Conservation (phyloP, 2,329 filamentous ascomycete genomes). For the Fulvia fulva region DNA sequence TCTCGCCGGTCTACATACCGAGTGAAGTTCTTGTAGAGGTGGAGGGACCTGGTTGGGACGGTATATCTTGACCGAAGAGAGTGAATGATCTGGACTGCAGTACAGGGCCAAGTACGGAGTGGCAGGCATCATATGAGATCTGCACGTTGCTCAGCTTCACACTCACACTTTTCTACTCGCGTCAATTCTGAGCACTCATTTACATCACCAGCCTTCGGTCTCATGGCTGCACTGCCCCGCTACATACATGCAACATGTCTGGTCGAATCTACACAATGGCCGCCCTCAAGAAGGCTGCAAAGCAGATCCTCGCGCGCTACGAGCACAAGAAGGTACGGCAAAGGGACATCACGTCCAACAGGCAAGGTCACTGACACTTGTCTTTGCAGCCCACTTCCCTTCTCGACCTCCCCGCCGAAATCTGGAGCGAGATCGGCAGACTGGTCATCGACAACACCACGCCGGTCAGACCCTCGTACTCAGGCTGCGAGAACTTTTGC, state of each 20-base stretch:
- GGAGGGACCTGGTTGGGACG: no score
- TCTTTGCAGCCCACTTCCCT: neutral
- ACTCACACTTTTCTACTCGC: no score
- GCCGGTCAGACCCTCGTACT: neutral
- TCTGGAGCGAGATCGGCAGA: neutral
- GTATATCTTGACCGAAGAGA: no score
- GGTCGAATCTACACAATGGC: neutral
- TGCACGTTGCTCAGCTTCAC: no score
- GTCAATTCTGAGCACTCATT: no score
- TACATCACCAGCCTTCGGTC: no score
- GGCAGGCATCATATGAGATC: no score
- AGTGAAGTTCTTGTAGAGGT: no score
- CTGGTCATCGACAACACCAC: neutral
- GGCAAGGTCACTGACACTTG: neutral
- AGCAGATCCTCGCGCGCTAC: neutral
- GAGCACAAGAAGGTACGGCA: neutral
- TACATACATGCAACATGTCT: neutral
- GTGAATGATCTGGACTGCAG: no score
- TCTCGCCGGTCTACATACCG: no score
- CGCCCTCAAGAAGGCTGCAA: neutral
- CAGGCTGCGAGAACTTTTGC: neutral
- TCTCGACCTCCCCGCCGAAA: neutral
- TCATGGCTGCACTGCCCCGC: neutral
- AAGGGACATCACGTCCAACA: neutral
- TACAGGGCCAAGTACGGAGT: no score